Conservation (phyloP, 371 early-diverging fungal species). For the Smittium culicis region DNA sequence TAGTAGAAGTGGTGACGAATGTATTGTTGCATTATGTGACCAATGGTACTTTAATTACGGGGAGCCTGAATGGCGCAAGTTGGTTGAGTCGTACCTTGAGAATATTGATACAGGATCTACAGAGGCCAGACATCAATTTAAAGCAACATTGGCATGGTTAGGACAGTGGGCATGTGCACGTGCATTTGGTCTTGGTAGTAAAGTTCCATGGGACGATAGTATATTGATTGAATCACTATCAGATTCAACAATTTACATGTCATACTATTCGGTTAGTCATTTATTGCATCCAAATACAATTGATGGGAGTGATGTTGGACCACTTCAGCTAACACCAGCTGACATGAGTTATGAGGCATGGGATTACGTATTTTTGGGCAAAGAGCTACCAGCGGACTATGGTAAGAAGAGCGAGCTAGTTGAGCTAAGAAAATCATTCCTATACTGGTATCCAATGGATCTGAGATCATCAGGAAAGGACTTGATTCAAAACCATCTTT, state of each 20-base stretch:
- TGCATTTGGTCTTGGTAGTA: conserved; percentile 94
- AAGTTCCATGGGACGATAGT: conserved; percentile 92
- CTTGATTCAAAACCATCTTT: conserved; percentile 97
- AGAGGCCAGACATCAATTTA: conserved; percentile 84
- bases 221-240: conserved; percentile 98
- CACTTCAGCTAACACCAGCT: conserved; percentile 62
- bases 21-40: conserved; percentile 94
- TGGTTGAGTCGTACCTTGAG: conserved; percentile 67
- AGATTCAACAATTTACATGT: conserved; percentile 99
- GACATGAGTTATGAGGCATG: conserved; percentile 92
- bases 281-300: conserved; percentile 82
- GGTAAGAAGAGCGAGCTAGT: conserved; percentile 39
- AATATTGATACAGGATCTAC: conserved; percentile 66
- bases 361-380: conserved; percentile 83
- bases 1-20: conserved; percentile 95
- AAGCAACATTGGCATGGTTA: conserved; percentile 89
- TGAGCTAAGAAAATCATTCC: conserved; percentile 70
- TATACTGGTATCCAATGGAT: conserved; percentile 98
- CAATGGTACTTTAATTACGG: conserved; percentile 99
- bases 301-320: conserved; percentile 70
- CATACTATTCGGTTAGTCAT: conserved; percentile 98
- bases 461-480: conserved; percentile 98
- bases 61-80: conserved; percentile 78
- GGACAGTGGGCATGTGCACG: conserved; percentile 99
- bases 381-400: conserved; percentile 41